These are phyloP conservation scores for Lentinula aciculospora DNA, from an alignment of 768 basidiomycete genomes.

Conservation along the genomic window DNA sequence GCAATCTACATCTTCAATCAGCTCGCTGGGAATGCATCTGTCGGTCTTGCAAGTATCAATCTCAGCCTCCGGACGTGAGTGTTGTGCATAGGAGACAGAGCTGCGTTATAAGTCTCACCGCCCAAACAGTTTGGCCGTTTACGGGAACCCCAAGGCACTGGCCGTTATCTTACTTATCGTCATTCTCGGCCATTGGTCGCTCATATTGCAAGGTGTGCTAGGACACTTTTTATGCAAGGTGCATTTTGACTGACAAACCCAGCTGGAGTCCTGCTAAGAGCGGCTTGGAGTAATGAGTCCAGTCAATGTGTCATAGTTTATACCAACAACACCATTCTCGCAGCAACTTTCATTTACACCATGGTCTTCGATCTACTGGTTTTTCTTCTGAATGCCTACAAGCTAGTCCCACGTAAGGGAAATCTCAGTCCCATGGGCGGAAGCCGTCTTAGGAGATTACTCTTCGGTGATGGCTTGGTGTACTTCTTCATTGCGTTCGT, in stretches of 20 bases:
- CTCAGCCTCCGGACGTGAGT: constrained; percentile 63
- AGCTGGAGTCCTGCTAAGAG: constrained; percentile 54
- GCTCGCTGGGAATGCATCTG: constrained; percentile 57
- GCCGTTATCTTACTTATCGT: constrained; percentile 44
- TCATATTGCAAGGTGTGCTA: constrained; percentile 55
- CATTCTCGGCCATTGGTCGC: constrained; percentile 68
- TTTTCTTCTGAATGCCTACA: constrained; percentile 54
- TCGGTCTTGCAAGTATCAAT: constrained; percentile 69
- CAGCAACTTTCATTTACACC: constrained; percentile 65
- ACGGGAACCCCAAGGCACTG: constrained; percentile 49
- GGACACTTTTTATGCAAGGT: neutral
- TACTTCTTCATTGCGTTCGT: constrained; percentile 69
- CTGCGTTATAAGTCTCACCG: neutral
- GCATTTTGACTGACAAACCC: neutral
- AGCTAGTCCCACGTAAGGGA: constrained; percentile 38
- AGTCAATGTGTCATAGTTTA: constrained; percentile 51
- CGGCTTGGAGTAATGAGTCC: constrained; percentile 41
- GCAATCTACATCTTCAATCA: constrained; percentile 64
- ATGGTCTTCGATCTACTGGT: constrained; percentile 70
- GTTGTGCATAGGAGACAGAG: neutral
- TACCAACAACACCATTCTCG: constrained; percentile 55
- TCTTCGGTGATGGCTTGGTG: constrained; percentile 69
- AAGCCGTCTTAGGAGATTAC: constrained; percentile 52
- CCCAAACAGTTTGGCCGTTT: constrained; percentile 56
- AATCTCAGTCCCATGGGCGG: constrained; percentile 33